Conservation (phyloP, 2,329 filamentous ascomycete species). For the Didymella sp. region DNA sequence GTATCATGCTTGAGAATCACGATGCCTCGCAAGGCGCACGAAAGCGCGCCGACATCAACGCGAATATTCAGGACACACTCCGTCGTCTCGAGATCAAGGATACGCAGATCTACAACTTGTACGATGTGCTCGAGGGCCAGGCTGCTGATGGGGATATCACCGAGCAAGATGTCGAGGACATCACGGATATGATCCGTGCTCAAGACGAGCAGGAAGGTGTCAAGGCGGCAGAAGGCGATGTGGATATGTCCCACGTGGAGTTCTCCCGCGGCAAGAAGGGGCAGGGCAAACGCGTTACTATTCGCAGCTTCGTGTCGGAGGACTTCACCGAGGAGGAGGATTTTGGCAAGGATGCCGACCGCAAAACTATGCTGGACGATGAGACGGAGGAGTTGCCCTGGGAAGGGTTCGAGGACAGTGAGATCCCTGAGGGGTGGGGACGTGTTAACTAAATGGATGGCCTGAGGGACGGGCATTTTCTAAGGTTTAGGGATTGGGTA, state of each 20-base stretch:
- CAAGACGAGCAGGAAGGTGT: conserved; percentile 38
- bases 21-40: conserved; percentile 68
- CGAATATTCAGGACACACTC: conserved; percentile 67
- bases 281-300: conserved; percentile 48
- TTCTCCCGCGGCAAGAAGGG: conserved; percentile 38
- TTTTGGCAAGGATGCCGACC: conserved; percentile 17
- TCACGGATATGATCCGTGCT: conserved; percentile 51
- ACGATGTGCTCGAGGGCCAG: conserved; percentile 84
- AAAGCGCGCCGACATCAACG: conserved; percentile 67
- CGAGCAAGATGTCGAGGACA: conserved; percentile 57
- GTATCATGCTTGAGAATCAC: conserved; percentile 66
- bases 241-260: conserved; percentile 32
- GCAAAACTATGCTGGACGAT: conserved; percentile 22
- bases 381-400: conserved; percentile 49
- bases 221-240: not conserved
- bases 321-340: conserved; percentile 36
- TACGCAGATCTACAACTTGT: conserved; percentile 80
- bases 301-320: conserved; percentile 46
- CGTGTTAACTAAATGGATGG: not conserved
- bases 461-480: conserved; percentile 5
- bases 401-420: conserved; percentile 48
- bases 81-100: conserved; percentile 74
- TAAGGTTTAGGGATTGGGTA: not conserved
- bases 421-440: conserved; percentile 18
- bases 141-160: conserved; percentile 61